These are phyloP conservation scores for Breynia disticha DNA, from an alignment of 441 rosid species.

Conservation along the genomic window DNA sequence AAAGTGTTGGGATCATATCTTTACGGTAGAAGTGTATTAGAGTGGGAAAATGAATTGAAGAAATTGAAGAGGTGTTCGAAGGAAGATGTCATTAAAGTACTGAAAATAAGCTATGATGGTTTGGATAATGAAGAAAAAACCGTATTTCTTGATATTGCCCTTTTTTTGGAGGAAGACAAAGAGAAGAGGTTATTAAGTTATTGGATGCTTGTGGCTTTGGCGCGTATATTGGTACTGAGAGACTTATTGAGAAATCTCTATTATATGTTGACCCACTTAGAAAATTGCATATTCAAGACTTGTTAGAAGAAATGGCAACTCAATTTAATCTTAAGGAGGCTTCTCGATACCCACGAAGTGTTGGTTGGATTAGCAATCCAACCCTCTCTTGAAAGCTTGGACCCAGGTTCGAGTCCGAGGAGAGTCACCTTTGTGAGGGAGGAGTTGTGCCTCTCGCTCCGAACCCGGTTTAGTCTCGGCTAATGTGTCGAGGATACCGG, in stretches of 20 bases:
- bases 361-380: no score
- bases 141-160: conserved; percentile 27
- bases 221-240: conserved; percentile 14
- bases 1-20: conserved; percentile 19
- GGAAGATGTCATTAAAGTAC: conserved; percentile 4
- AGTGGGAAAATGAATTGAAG: conserved; percentile 18
- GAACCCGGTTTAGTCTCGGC: no score
- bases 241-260: conserved; percentile 17
- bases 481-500: no score
- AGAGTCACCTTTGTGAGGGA: no score
- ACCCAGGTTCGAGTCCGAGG: no score
- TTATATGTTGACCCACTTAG: conserved; percentile 11
- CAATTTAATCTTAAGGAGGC: no score
- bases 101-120: conserved; percentile 15
- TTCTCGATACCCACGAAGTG: no score
- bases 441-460: no score
- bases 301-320: conserved; percentile 23
- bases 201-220: conserved; percentile 14
- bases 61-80: conserved; percentile 11
- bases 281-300: conserved; percentile 21
- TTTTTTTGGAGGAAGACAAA: conserved; percentile 23
- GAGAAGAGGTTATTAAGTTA: conserved; percentile 12
- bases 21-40: conserved; percentile 8
- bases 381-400: no score
- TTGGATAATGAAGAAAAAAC: conserved; percentile 10